Evolutionary conservation across 2,329 filamentous ascomycete genomes (phyloP).

Genomic region (Chaetomiaceae sp.): DNA sequence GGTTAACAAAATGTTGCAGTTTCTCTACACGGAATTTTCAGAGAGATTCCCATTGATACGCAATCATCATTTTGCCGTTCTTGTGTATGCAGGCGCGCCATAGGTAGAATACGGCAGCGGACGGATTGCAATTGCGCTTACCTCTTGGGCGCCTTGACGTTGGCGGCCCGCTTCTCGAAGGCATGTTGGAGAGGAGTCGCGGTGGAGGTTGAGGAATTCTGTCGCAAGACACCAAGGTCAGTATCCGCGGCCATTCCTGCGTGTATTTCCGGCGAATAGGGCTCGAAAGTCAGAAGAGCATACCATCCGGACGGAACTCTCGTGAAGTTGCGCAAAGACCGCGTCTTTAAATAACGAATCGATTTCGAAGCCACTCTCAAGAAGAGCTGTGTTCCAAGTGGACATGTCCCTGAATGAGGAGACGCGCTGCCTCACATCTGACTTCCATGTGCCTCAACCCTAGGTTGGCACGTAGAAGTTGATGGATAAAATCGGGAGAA

Average conservation of each 20-base stretch:
- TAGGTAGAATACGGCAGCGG: too few relatives aligned
- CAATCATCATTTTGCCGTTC: conserved; percentile 65
- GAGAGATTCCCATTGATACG: conserved; percentile 99
- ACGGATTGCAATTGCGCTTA: conserved; percentile 45
- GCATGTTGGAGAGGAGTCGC: conserved; percentile 65
- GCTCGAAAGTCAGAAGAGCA: not conserved
- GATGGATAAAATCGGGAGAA: conserved; percentile 8
- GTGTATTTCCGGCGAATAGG: too few relatives aligned
- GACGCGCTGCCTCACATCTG: conserved; percentile 26
- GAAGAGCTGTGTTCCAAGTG: conserved; percentile 27
- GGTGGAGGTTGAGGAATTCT: conserved; percentile 70
- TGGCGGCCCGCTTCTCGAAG: conserved; percentile 78
- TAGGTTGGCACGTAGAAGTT: conserved; percentile 9
- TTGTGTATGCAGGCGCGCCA: conserved; percentile 12
- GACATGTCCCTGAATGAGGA: conserved; percentile 27
- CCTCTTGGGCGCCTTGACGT: conserved; percentile 86
- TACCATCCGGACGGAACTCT: conserved; percentile 30
- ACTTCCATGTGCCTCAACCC: conserved; percentile 7
- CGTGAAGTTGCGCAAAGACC: conserved; percentile 27
- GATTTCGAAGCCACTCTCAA: conserved; percentile 19
- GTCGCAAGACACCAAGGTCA: conserved; percentile 17
- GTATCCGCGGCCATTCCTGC: not conserved
- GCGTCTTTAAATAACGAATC: conserved; percentile 27
- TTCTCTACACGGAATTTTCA: conserved; percentile 88
- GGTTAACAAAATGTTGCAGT: conserved; percentile 67